These are phyloP conservation scores for Telopea speciosissima DNA, from an alignment of 177 flowering plant species.

Conservation along the genomic window DNA sequence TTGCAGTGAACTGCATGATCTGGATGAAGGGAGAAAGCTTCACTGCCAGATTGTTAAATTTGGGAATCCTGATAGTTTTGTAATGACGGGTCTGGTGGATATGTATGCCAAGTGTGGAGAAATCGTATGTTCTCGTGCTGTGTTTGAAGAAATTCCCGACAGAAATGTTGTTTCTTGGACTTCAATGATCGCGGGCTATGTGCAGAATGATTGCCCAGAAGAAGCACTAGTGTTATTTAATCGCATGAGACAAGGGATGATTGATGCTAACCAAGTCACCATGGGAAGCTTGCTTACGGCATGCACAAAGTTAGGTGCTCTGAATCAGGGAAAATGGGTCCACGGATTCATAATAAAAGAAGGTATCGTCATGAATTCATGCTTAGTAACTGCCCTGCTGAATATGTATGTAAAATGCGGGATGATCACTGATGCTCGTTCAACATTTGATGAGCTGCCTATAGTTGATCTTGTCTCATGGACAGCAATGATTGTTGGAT, in stretches of 20 bases:
- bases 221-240: conserved; percentile 61
- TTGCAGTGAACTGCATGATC: conserved; percentile 46
- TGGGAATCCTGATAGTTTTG: conserved; percentile 54
- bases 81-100: conserved; percentile 51
- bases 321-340: conserved; percentile 77
- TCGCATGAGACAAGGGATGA: conserved; percentile 42
- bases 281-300: conserved; percentile 53
- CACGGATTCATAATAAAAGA: conserved; percentile 63
- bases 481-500: conserved; percentile 83
- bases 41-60: conserved; percentile 51
- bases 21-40: conserved; percentile 46
- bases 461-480: conserved; percentile 51
- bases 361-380: conserved; percentile 35
- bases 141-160: conserved; percentile 44
- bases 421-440: conserved; percentile 44
- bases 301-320: conserved; percentile 47
- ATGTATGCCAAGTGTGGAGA: conserved; percentile 62
- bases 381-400: conserved; percentile 37
- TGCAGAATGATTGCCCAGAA: conserved; percentile 43
- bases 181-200: conserved; percentile 57
- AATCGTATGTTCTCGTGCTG: conserved; percentile 28
- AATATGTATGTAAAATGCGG: conserved; percentile 72
- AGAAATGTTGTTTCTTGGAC: conserved; percentile 61
- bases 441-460: conserved; percentile 39
- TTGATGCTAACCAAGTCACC: conserved; percentile 52